phyloP scores from a whole-genome alignment of 1,139 yeast genomes.

The Nakaseomyces kungkrabaensis region DNA sequence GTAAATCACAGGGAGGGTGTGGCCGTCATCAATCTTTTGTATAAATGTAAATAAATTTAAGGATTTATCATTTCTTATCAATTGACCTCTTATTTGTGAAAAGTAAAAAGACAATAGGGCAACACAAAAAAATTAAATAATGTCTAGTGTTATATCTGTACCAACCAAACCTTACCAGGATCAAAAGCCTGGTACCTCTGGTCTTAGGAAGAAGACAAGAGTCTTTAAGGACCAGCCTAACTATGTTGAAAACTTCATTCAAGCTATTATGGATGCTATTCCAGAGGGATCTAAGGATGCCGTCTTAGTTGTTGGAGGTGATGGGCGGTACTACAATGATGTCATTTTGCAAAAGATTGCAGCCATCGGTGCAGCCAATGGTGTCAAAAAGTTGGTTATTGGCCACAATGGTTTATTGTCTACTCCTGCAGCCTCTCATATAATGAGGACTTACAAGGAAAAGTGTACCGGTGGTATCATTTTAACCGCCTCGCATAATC shows the following conservation, averaged over 20 bases:
- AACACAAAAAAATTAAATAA: neutral
- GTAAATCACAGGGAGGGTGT: too few relatives aligned
- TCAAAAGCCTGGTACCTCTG: slow-evolving; percentile 99
- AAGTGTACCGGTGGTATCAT: slow-evolving; percentile 90
- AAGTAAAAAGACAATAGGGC: neutral
- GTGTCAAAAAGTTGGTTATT: slow-evolving; percentile 71
- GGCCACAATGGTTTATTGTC: slow-evolving; percentile 85
- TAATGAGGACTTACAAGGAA: slow-evolving; percentile 56
- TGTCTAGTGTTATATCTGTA: slow-evolving; percentile 14
- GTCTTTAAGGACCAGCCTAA: slow-evolving; percentile 64
- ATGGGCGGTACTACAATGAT: slow-evolving; percentile 87
- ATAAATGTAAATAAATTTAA: too few relatives aligned
- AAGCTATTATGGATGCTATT: slow-evolving; percentile 71
- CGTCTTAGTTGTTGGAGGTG: slow-evolving; percentile 89
- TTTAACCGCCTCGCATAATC: slow-evolving; percentile 93
- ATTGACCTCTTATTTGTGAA: neutral
- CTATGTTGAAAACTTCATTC: slow-evolving; percentile 91
- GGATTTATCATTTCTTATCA: too few relatives aligned
- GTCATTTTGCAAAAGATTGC: slow-evolving; percentile 73
- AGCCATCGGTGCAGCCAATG: slow-evolving; percentile 81
- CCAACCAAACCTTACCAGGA: slow-evolving; percentile 72
- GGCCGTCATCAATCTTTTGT: too few relatives aligned
- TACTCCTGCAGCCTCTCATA: slow-evolving; percentile 92
- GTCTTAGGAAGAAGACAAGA: slow-evolving; percentile 80
- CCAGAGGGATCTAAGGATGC: slow-evolving; percentile 82